phyloP scores from a whole-genome alignment of 495 filamentous ascomycete genomes.

The Staphylotrichum longicolle region DNA sequence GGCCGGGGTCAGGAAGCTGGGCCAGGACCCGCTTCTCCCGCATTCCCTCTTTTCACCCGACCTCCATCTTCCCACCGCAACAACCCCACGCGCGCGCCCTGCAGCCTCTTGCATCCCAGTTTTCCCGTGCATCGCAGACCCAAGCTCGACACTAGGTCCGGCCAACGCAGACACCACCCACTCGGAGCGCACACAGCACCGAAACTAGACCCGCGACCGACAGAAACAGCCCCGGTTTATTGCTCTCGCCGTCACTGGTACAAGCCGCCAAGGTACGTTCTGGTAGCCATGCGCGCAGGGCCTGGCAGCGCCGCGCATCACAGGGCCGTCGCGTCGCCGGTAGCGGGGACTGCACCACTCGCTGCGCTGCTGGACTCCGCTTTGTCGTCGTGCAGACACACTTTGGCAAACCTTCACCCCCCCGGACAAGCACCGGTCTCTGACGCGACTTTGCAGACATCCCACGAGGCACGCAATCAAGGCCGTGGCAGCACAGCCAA shows the following conservation, averaged over 20 bases:
- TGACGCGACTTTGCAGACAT: slow-evolving; percentile 43
- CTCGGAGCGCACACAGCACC: slow-evolving; percentile 6
- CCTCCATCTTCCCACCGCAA: slow-evolving; percentile 26
- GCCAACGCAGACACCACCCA: slow-evolving; percentile 36
- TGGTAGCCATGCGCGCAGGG: slow-evolving; percentile 13
- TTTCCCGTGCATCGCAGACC: slow-evolving; percentile 37
- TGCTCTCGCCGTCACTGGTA: slow-evolving; percentile 9
- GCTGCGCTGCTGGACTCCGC: slow-evolving; percentile 17
- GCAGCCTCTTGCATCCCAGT: slow-evolving; percentile 38
- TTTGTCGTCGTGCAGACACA: slow-evolving; percentile 18
- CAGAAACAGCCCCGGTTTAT: slow-evolving; percentile 10
- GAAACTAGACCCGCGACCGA: slow-evolving; percentile 3
- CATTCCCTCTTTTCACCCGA: slow-evolving; percentile 31
- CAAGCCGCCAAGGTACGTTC: slow-evolving; percentile 16
- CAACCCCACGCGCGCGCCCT: slow-evolving; percentile 35
- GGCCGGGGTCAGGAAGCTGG: slow-evolving; percentile 15
- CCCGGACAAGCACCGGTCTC: slow-evolving; percentile 26
- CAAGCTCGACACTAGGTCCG: slow-evolving; percentile 27
- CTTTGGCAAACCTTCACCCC: slow-evolving; percentile 9
- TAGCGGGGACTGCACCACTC: slow-evolving; percentile 13
- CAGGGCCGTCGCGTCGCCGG: slow-evolving; percentile 12
- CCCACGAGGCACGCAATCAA: slow-evolving; percentile 31
- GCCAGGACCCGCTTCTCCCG: slow-evolving; percentile 34
- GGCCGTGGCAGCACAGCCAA: slow-evolving; percentile 32
- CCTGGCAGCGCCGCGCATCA: slow-evolving; percentile 14